Evolutionary conservation across 768 basidiomycete genomes (phyloP), one percentile per base, ranked within the genome.

Genomic region (Daedaleopsis sinensis): DNA sequence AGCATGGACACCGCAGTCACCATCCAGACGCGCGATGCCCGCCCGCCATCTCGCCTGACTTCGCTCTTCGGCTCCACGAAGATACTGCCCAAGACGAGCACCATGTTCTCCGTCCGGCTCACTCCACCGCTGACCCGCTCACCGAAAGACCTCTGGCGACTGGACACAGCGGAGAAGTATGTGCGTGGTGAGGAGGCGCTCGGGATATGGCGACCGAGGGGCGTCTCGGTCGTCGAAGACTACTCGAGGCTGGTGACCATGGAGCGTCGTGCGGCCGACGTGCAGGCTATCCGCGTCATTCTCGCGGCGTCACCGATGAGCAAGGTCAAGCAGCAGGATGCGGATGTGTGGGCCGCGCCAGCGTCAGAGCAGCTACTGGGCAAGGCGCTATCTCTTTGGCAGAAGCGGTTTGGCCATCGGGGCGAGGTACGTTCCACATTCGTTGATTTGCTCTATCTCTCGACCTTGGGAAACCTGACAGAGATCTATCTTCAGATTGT

Each of bases 151-250:
- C 79, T 99, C 15, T 98, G 96, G 97, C 80, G 95, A 43, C 79
- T 98, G 54, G 94, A 99, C 76, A 98, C 96, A 1, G 88, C 92
- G 32, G 91, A 93, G 75, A 96, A 94, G 72, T 98, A 96, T 74
- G 95, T 99, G 0, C 84, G 89, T 48, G 96, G 96, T 9, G 96
- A 98, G 72, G 96, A 98, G 68, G 74, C 80, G 4, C 80, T 98
- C 32, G 87, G 83, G 7, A 73, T 80, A 19, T 98, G 96, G 96
- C 90, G 87, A 66, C 88, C 96, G 47, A 84, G 96, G 48, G 93
- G 96, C 10, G 82, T 98, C 27, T 89, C 89, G 1, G 87, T 94
- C 11, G 89, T 99, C 27, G 88, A 96, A 65, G 96, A 98, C 70
- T 91, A 93, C 70, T 79, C 80, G 51, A 82, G 87, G 59, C 76